Evolutionary conservation across 768 basidiomycete genomes (phyloP).

Genomic region (Mycena sanguinolenta): DNA sequence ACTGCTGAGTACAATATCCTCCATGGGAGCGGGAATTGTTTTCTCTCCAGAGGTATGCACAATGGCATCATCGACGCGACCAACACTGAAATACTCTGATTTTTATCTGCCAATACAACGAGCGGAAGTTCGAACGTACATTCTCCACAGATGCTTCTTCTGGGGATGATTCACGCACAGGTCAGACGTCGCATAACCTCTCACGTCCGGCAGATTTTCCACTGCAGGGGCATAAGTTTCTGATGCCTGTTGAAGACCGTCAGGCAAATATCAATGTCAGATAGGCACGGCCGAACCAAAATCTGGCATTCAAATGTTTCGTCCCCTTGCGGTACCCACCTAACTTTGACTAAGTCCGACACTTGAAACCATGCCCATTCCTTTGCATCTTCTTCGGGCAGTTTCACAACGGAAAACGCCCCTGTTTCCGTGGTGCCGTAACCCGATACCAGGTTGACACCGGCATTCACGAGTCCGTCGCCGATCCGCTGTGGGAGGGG

Average conservation of each 20-base stretch:
- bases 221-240: constrained; percentile 23
- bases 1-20: constrained; percentile 39
- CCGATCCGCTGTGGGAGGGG: constrained; percentile 49
- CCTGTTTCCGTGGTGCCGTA: constrained; percentile 52
- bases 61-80: not conserved
- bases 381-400: constrained; percentile 36
- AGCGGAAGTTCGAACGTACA: not conserved
- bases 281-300: constrained; percentile 45
- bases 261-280: too few relatives aligned
- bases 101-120: not conserved
- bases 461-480: constrained; percentile 43
- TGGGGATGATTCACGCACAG: constrained; percentile 53
- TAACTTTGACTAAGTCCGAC: constrained; percentile 38
- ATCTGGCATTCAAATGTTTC: constrained; percentile 54
- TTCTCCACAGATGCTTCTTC: constrained; percentile 49
- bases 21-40: constrained; percentile 47
- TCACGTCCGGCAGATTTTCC: constrained; percentile 50
- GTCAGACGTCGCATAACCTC: constrained; percentile 56
- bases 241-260: not conserved
- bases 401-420: constrained; percentile 28
- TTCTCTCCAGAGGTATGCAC: constrained; percentile 41
- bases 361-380: constrained; percentile 52
- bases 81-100: not conserved
- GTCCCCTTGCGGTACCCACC: constrained; percentile 53
- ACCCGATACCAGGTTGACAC: constrained; percentile 42